Base-by-base conservation (phyloP, 2,329 filamentous ascomycete genomes). In the Cytospora paraplurivora region DNA sequence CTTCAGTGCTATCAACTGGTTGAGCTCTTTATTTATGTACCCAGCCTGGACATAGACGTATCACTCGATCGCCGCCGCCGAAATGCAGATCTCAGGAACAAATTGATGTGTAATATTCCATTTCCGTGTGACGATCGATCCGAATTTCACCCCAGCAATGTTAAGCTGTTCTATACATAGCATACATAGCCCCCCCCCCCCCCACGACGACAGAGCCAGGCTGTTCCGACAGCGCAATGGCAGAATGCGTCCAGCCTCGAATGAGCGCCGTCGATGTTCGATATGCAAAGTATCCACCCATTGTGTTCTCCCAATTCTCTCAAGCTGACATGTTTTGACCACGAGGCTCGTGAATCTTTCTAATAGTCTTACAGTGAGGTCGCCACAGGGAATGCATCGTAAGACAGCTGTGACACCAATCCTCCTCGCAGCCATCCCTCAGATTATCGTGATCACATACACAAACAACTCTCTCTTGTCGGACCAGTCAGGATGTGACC, bases 261-360 rank as follows among this genome's bases (percentile, higher is more conserved):
- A 37, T 47, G 50, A 62, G 49, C 54, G 47, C 61, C 61, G 17
- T 51, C 27, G 17, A 58, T 44, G 35, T 21, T 47, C 32, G 19
- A 52, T 21, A 47, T 56, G 37, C 7, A 4, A 7, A n/a, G 21
- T 41, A 5, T 17, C 62, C 34, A 21, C 13, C 19, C 32, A 47
- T 55, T 55, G 54, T 33, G 35, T 33, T 27, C 37, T 17, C 34
- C 58, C 33, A 1, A 37, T 58, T 52, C 33, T 52, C 33, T 58
- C 52, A 41, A 55, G n/a, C 17, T 63, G 47, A 59, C 17, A 33
- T 38, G 54, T 21, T 34, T 41, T 50, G 56, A 63, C 62, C 62
- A 56, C 56, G 62, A 63, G 62, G 62, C 55, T 51, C 62, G 50
- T 53, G 12, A 33, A 37, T 37, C 33, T 35, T 56, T 52, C 52